Conservation (phyloP, 2,329 filamentous ascomycete genomes). For the Botrytis hyacinthi region DNA sequence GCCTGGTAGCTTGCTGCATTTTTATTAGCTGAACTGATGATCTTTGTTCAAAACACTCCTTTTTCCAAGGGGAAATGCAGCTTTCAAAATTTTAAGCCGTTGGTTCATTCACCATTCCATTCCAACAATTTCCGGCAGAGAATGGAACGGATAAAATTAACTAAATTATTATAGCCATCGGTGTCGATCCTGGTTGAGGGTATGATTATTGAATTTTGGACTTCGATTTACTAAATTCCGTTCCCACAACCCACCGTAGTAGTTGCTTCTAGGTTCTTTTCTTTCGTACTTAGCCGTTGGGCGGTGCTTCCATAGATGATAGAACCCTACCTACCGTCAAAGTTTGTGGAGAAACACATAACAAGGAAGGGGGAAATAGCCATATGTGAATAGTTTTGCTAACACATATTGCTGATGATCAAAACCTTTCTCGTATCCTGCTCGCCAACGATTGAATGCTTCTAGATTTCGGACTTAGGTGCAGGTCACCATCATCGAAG, state of each 20-base stretch:
- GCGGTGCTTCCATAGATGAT: slow-evolving; percentile 6
- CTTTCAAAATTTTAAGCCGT: neutral
- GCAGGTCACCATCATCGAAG: neutral
- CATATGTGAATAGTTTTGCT: neutral
- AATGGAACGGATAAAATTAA: neutral
- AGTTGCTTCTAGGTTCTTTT: slow-evolving; percentile 5
- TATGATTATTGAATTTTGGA: slow-evolving; percentile 15
- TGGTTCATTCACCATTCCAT: neutral
- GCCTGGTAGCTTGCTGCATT: neutral
- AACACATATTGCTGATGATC: neutral
- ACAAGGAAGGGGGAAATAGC: slow-evolving; percentile 1
- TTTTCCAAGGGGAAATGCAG: slow-evolving; percentile 14
- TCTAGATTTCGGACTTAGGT: slow-evolving; percentile 10
- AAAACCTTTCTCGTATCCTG: neutral
- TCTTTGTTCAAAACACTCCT: slow-evolving; percentile 11
- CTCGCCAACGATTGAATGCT: neutral
- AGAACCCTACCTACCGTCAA: neutral
- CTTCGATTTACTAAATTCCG: neutral
- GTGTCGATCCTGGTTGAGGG: slow-evolving; percentile 12
- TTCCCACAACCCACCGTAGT: neutral
- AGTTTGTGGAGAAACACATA: slow-evolving; percentile 14
- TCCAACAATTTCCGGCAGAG: slow-evolving; percentile 2
- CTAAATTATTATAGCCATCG: slow-evolving; percentile 10
- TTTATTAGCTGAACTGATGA: neutral
- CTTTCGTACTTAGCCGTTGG: slow-evolving; percentile 10